Conservation (phyloP, 495 filamentous ascomycete species). For the Chaetomidium leptoderma region DNA sequence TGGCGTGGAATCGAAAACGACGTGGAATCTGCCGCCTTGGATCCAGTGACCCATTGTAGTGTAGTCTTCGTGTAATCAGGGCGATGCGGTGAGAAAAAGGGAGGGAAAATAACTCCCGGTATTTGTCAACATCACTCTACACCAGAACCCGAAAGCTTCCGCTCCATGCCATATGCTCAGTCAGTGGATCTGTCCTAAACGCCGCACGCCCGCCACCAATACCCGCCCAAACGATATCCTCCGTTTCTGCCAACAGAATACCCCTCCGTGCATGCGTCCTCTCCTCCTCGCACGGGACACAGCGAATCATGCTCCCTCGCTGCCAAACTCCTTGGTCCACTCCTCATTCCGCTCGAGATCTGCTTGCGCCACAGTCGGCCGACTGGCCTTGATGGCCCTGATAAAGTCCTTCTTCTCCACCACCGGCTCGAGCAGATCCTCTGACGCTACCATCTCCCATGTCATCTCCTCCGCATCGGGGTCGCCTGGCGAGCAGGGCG, state of each 20-base stretch:
- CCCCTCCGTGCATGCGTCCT: too few species aligned
- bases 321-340: slow-evolving; percentile 96
- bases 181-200: slow-evolving; percentile 20
- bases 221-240: slow-evolving; percentile 16
- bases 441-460: slow-evolving; percentile 81
- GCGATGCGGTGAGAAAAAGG: background rate
- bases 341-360: slow-evolving; percentile 82
- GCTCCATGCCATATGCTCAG: slow-evolving; percentile 14
- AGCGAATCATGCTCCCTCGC: slow-evolving; percentile 70
- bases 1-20: slow-evolving; percentile 25
- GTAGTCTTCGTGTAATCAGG: background rate
- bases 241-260: background rate
- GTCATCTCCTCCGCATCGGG: slow-evolving; percentile 81
- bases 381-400: slow-evolving; percentile 78
- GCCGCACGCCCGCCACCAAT: slow-evolving; percentile 26
- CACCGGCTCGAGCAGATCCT: slow-evolving; percentile 78
- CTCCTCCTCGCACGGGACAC: too few species aligned
- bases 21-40: background rate
- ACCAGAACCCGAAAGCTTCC: background rate
- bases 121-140: slow-evolving; percentile 6
- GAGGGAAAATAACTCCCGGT: background rate
- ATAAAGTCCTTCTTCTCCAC: slow-evolving; percentile 89
- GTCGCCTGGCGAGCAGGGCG: slow-evolving; percentile 93
- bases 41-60: background rate
- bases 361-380: slow-evolving; percentile 82